A percentile compares a stretch with the other conserved stretches of the same genome.
Conservation (phyloP, 371 early-diverging fungal genomes). For the Rhizopus arrhizus region DNA sequence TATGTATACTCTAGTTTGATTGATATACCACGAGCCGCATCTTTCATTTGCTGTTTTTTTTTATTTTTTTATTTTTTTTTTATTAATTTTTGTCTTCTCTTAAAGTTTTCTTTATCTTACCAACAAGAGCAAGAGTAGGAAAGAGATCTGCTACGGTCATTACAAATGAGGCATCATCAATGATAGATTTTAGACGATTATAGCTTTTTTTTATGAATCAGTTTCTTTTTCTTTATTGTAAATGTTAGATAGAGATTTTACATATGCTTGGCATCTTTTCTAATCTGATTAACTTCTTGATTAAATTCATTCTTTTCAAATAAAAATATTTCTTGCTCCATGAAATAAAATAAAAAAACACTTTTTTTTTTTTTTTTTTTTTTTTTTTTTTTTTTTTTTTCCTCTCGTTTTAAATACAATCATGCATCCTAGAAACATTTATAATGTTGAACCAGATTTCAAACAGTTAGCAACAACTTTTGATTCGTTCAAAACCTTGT, state of each 20-base stretch:
- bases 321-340: conserved; percentile 21
- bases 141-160: conserved; percentile 54
- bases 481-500: conserved; percentile 21
- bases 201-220: conserved; percentile 43
- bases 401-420: conserved; percentile 2
- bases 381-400: conserved; percentile 10
- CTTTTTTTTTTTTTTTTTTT: conserved; percentile 10
- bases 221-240: neutral
- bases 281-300: conserved; percentile 36
- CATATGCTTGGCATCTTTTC: conserved; percentile 52
- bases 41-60: conserved; percentile 70
- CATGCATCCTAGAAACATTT: conserved; percentile 44
- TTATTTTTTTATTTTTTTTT: neutral
- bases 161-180: conserved; percentile 77
- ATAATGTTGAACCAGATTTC: conserved; percentile 44
- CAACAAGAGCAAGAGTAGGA: conserved; percentile 65
- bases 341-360: conserved; percentile 11
- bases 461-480: conserved; percentile 32
- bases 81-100: neutral
- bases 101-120: conserved; percentile 31
- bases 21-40: conserved; percentile 84
- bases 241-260: conserved; percentile 8
- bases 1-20: conserved; percentile 56
- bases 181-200: conserved; percentile 80
- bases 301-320: conserved; percentile 26